Evolutionary conservation across 1,284 basidiomycete species (phyloP).

Genomic region (Rhizopogon parksii): DNA sequence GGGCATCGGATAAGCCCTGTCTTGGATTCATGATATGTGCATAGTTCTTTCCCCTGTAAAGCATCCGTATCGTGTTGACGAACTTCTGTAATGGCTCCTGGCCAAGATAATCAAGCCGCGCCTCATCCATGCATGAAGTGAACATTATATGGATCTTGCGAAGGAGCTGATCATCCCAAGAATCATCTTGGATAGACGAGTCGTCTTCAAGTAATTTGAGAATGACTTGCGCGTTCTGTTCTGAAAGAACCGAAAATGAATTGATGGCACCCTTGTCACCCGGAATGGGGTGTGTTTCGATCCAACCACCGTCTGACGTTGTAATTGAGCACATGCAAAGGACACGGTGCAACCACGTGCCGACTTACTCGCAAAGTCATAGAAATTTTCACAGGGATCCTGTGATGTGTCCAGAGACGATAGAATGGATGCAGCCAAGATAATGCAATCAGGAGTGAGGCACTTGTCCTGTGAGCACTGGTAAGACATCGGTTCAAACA

Average conservation of each 20-base stretch:
- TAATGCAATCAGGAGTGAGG: conserved; percentile 75
- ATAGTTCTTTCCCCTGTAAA: conserved; percentile 50
- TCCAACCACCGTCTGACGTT: conserved; percentile 72
- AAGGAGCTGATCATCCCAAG: conserved; percentile 64
- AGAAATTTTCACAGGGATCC: conserved; percentile 96
- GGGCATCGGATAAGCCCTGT: conserved; percentile 64
- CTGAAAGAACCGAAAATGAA: conserved; percentile 53
- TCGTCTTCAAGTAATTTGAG: conserved; percentile 49
- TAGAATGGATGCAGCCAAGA: conserved; percentile 78
- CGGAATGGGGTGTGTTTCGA: conserved; percentile 73
- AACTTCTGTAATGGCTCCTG: conserved; percentile 54
- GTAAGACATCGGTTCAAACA: conserved; percentile 3
- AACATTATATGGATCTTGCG: conserved; percentile 79
- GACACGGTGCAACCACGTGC: conserved; percentile 3
- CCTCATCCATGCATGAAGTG: conserved; percentile 77
- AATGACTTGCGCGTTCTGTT: conserved; percentile 61
- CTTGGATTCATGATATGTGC: conserved; percentile 31
- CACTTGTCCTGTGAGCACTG: conserved; percentile 50
- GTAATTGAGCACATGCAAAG: conserved; percentile 5
- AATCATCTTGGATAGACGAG: conserved; percentile 21
- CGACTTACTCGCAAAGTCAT: conserved; percentile 77
- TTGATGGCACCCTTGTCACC: conserved; percentile 73
- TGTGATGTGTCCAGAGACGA: conserved; percentile 73
- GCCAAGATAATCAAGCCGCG: conserved; percentile 57
- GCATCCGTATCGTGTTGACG: conserved; percentile 46